Base-by-base conservation (phyloP, 2,329 filamentous ascomycete species). In the Claviceps lovelessii region DNA sequence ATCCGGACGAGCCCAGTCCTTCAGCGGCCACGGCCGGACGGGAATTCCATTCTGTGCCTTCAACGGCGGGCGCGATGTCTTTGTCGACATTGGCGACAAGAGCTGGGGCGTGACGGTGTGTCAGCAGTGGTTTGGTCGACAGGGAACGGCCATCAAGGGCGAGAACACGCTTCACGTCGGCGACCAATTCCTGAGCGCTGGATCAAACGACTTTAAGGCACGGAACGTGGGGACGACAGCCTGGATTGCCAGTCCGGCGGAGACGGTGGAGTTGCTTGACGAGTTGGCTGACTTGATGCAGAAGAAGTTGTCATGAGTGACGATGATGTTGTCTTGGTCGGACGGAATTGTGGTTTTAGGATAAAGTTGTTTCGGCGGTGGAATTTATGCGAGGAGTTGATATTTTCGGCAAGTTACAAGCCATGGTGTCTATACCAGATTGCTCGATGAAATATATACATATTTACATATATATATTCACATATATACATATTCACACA, bases 51-150 rank as follows among this genome's bases (percentile, higher is more conserved):
- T 97, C 66, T 98, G 93, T 67, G 93, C 93, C 28, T 98, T 98
- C 75, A 98, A 98, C 68, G 93, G 91, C 54, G 93, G 93, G 11
- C 91, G 93, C 58, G 93, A 98, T 68, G 90, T 97, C 46, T 98
- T 98, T 70, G 90, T 98, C 54, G 93, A 98, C 68, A 96, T 98
- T 64, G 93, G 93, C 55, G 93, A 98, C 72, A 98, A 98, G 73
- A 90, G 85, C 53, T 95, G 90, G 86, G 93, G 93, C 59, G 93
- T 98, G 3, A 78, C 87, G 39, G 89, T 90, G 4, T 96, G 90
- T 67, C 93, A 98, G 73, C 80, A 84, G 56, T 95, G 89, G 75
- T 95, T 96, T 67, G 86, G 86, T 28, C 81, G 66, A 52, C 64
- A 62, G 17, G 64, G 57, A 31, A 62, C 67, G 23, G 63, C 64